Evolutionary conservation across 148 eudicot species (phyloP).

Genomic region (Agrostemma githago): DNA sequence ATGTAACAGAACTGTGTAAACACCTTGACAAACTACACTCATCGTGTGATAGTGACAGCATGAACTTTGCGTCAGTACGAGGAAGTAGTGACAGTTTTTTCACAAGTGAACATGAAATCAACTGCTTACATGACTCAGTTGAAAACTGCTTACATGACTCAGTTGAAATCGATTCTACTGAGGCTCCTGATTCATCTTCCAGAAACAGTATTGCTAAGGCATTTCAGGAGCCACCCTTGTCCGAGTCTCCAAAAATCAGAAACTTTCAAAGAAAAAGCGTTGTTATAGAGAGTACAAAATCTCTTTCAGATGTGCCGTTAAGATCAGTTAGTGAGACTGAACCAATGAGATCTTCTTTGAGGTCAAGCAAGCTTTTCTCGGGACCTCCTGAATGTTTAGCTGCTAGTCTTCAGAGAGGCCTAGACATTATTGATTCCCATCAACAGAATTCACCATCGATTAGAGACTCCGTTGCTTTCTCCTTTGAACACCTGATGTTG

Average conservation of each 20-base stretch:
- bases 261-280: slow-evolving; percentile 53
- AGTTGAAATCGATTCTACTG: slow-evolving; percentile 47
- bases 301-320: slow-evolving; percentile 28
- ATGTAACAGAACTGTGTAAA: slow-evolving; percentile 54
- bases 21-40: slow-evolving; percentile 50
- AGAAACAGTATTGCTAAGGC: slow-evolving; percentile 37
- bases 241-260: slow-evolving; percentile 83
- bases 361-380: slow-evolving; percentile 61
- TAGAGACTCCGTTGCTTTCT: slow-evolving; percentile 70
- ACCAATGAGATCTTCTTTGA: slow-evolving; percentile 55
- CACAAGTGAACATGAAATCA: slow-evolving; percentile 66
- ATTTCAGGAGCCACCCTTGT: slow-evolving; percentile 60
- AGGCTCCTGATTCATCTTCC: slow-evolving; percentile 24
- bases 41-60: slow-evolving; percentile 44
- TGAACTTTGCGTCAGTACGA: slow-evolving; percentile 46
- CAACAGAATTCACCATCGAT: slow-evolving; percentile 49
- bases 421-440: slow-evolving; percentile 75
- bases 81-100: slow-evolving; percentile 64
- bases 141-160: slow-evolving; percentile 66
- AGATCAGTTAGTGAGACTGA: slow-evolving; percentile 44
- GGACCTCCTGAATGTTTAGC: slow-evolving; percentile 83
- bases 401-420: slow-evolving; percentile 83
- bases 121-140: slow-evolving; percentile 60
- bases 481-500: slow-evolving; percentile 79
- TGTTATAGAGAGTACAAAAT: slow-evolving; percentile 37